phyloP scores from a whole-genome alignment of 768 basidiomycete genomes.

The Strobilomyces echinocephalus region DNA sequence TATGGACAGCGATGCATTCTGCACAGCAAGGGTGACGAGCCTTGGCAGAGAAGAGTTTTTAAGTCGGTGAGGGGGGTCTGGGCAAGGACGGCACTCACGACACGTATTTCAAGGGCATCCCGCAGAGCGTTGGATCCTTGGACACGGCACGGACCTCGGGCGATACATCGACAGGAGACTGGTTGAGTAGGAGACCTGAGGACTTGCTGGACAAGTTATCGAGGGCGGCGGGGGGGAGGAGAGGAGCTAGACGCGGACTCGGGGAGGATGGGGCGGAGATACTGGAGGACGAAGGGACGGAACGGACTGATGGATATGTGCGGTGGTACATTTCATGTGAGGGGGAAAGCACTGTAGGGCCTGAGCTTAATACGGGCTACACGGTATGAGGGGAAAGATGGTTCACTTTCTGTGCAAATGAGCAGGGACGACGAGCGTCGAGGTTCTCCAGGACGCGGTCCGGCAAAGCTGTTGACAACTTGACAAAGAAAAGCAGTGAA shows the following conservation, averaged over 20 bases:
- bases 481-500: slow-evolving; percentile 3
- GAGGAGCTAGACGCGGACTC: slow-evolving; percentile 45
- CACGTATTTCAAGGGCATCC: slow-evolving; percentile 74
- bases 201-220: slow-evolving; percentile 39
- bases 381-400: background rate
- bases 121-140: slow-evolving; percentile 53
- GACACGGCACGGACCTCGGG: slow-evolving; percentile 23
- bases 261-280: slow-evolving; percentile 14
- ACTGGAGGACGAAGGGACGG: slow-evolving; percentile 43
- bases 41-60: slow-evolving; percentile 32
- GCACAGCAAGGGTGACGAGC: slow-evolving; percentile 82
- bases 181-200: slow-evolving; percentile 32
- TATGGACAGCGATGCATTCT: slow-evolving; percentile 93
- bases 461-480: background rate
- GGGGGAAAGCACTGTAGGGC: slow-evolving; percentile 28
- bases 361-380: slow-evolving; percentile 12
- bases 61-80: background rate
- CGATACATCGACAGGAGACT: slow-evolving; percentile 31
- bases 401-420: slow-evolving; percentile 19
- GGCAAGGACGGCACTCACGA: slow-evolving; percentile 48
- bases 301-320: slow-evolving; percentile 49
- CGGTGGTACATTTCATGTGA: slow-evolving; percentile 60
- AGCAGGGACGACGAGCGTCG: background rate
- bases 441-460: slow-evolving; percentile 9
- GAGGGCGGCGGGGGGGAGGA: slow-evolving; percentile 46